phyloP scores from a whole-genome alignment of 2,329 filamentous ascomycete genomes.

The Aphanocladium album region DNA sequence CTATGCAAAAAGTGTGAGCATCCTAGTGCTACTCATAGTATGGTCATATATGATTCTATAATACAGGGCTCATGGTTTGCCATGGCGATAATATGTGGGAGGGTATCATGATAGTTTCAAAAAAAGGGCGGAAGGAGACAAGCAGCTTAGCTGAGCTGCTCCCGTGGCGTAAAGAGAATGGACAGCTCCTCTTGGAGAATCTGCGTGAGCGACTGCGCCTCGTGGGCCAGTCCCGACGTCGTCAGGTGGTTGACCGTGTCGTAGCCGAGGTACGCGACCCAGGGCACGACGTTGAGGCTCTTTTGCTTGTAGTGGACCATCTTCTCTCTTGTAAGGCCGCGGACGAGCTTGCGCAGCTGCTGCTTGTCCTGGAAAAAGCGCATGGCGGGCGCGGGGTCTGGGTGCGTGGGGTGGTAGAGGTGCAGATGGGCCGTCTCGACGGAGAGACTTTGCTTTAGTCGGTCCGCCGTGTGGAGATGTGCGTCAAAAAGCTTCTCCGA shows the following conservation, averaged over 20 bases:
- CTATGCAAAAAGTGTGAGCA: not conserved
- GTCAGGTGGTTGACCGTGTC: slow-evolving; percentile 44
- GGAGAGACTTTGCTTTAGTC: slow-evolving; percentile 30
- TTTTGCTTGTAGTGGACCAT: slow-evolving; percentile 21
- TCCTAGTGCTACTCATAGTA: not conserved
- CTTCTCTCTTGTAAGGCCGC: not conserved
- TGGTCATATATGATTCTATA: slow-evolving; percentile 2
- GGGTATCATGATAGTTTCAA: slow-evolving; percentile 9
- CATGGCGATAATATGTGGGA: not conserved
- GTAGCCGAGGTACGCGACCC: slow-evolving; percentile 37
- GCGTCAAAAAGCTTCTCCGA: slow-evolving; percentile 46
- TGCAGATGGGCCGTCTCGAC: slow-evolving; percentile 50
- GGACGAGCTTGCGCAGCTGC: slow-evolving; percentile 24
- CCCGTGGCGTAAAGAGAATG: slow-evolving; percentile 22
- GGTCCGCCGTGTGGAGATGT: slow-evolving; percentile 44
- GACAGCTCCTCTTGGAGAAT: slow-evolving; percentile 34
- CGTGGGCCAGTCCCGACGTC: slow-evolving; percentile 32
- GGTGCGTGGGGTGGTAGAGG: slow-evolving; percentile 49
- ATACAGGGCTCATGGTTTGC: not conserved
- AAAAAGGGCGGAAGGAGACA: not conserved
- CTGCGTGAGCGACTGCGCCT: slow-evolving; percentile 37
- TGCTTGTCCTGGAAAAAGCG: slow-evolving; percentile 36
- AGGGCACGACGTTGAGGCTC: slow-evolving; percentile 29
- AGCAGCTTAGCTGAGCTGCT: slow-evolving; percentile 14
- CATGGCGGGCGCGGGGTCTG: slow-evolving; percentile 43